Conservation (phyloP, 2,329 filamentous ascomycete species). For the Trichoderma endophyticum region DNA sequence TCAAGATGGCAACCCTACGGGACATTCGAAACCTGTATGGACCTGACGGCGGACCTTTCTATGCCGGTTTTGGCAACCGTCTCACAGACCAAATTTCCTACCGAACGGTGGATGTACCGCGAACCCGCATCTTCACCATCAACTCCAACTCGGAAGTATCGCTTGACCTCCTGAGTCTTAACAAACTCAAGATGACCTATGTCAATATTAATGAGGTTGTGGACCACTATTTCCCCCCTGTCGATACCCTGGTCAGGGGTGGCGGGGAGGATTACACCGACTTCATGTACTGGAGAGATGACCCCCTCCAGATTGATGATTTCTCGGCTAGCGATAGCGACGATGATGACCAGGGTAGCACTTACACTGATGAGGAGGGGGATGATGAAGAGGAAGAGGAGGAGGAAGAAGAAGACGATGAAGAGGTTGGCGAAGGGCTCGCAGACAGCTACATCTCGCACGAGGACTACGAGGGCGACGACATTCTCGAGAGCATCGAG, state of each 20-base stretch:
- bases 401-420: slow-evolving; percentile 34
- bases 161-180: slow-evolving; percentile 82
- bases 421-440: slow-evolving; percentile 41
- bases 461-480: slow-evolving; percentile 47
- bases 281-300: slow-evolving; percentile 93
- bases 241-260: slow-evolving; percentile 79
- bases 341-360: slow-evolving; percentile 45
- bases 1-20: slow-evolving; percentile 97
- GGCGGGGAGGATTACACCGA: slow-evolving; percentile 95
- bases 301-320: slow-evolving; percentile 77
- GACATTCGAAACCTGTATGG: slow-evolving; percentile 90
- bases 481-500: slow-evolving; percentile 23
- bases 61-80: slow-evolving; percentile 94
- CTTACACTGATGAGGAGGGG: slow-evolving; percentile 46
- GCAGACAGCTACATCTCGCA: slow-evolving; percentile 56
- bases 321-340: slow-evolving; percentile 72
- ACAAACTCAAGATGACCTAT: slow-evolving; percentile 95
- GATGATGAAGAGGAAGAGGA: slow-evolving; percentile 25
- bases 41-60: slow-evolving; percentile 76
- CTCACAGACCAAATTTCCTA: slow-evolving; percentile 96
- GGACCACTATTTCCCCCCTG: slow-evolving; percentile 95
- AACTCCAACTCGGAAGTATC: slow-evolving; percentile 97
- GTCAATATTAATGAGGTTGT: slow-evolving; percentile 96
- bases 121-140: slow-evolving; percentile 95
- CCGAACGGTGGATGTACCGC: slow-evolving; percentile 90